Base-by-base conservation (phyloP, 768 basidiomycete genomes). In the Gymnopilus dilepis region DNA sequence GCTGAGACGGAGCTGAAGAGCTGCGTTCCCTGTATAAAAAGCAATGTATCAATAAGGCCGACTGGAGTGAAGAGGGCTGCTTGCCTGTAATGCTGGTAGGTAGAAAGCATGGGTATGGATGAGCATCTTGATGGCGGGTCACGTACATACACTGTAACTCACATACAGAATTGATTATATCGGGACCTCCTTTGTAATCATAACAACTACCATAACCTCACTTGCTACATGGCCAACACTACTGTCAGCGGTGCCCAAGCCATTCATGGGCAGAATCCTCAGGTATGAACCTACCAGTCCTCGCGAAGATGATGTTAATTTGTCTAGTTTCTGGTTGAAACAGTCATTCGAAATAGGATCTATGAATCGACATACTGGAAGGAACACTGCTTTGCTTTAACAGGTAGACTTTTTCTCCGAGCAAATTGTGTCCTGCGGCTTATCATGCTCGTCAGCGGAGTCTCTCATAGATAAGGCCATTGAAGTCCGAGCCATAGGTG, bases 301-400 rank as follows among this genome's bases (percentile, higher is more conserved):
- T 15, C 15, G 59, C 17, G 54, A 33, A 62, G 33, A 67, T 71
- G 63, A 66, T 50, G 40, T 65, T 68, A 41, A 72, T 71, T 63
- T 68, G 7, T 62, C 48, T 73, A 97, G 95, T 93, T 85, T 74
- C 80, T 99, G 74, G 91, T 99, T 28, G 97, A 99, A 82, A 97
- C 94, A 37, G 93, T 98, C 64, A 96, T 99, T 66, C 88, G 97
- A 56, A 93, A 90, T 71, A 87, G 97, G 63, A 97, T 99, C 62
- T 99, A 97, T 81, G 97, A 99, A 74, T 91, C 92, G 0, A 74
- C 82, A 6, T 99, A 86, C 76, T 99, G 97, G 97, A 99, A 99
- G 78, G 97, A 99, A 73, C 94, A 97, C 67, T 99, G 97, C 72
- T 99, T 99, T 72, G 97, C 97, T 21, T 80, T 99, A 48, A 97